These are phyloP conservation scores for Ceratocystis lukuohia DNA, from an alignment of 2,329 filamentous ascomycete species.

Conservation along the genomic window DNA sequence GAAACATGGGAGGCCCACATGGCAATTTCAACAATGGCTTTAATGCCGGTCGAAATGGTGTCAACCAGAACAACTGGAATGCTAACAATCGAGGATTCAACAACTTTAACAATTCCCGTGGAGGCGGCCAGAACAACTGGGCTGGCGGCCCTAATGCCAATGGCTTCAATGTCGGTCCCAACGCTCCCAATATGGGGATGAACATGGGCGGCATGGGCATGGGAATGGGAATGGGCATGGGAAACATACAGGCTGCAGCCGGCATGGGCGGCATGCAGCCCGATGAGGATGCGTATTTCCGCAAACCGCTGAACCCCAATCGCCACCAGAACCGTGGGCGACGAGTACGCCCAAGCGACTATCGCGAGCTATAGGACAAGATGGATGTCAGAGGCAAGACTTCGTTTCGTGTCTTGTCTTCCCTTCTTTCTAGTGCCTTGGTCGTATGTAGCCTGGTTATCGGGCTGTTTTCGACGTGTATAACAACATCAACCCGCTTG, in stretches of 20 bases:
- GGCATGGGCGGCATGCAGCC: constrained; percentile 22
- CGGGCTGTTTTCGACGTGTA: background rate
- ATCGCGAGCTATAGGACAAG: constrained; percentile 56
- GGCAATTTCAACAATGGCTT: constrained; percentile 18
- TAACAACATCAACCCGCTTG: background rate
- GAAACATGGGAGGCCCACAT: constrained; percentile 24
- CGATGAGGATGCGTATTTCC: constrained; percentile 85
- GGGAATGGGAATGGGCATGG: constrained; percentile 26
- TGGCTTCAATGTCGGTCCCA: constrained; percentile 5
- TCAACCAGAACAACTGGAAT: constrained; percentile 24
- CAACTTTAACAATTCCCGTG: constrained; percentile 14
- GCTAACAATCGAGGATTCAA: constrained; percentile 20
- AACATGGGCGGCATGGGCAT: constrained; percentile 24
- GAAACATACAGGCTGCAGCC: constrained; percentile 26
- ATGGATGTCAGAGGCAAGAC: background rate
- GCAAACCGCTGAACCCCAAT: constrained; percentile 90
- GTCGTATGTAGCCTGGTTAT: background rate
- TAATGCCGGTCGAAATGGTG: background rate
- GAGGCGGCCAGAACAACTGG: background rate
- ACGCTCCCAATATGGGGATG: constrained; percentile 21
- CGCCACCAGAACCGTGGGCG: constrained; percentile 72
- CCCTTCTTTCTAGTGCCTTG: background rate
- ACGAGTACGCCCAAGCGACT: constrained; percentile 76
- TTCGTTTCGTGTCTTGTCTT: background rate
- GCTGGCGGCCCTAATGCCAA: constrained; percentile 7